Conservation (phyloP, 306 rosid genomes). For the Fragaria vesca region DNA sequence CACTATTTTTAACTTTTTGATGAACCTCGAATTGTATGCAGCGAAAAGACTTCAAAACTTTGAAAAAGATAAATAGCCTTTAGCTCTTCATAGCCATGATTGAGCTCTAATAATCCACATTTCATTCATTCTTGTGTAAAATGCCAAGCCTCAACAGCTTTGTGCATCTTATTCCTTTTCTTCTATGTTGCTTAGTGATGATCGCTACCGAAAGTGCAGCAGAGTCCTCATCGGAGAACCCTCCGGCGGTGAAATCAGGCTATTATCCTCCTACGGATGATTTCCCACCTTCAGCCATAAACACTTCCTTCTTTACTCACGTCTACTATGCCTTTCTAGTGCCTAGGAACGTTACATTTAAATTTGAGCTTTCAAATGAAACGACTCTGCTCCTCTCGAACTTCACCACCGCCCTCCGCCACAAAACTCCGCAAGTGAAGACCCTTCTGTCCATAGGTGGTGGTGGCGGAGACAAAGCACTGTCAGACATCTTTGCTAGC, state of each 20-base stretch:
- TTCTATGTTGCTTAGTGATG: slow-evolving; percentile 10
- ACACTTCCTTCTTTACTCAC: slow-evolving; percentile 69
- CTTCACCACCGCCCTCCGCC: slow-evolving; percentile 43
- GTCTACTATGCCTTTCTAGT: slow-evolving; percentile 52
- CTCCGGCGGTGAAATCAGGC: slow-evolving; percentile 42
- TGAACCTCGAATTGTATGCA: not conserved
- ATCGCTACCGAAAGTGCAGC: not conserved
- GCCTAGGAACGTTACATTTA: slow-evolving; percentile 42
- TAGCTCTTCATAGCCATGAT: not conserved
- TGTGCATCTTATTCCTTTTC: not conserved
- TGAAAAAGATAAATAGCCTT: not conserved
- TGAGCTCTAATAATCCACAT: not conserved
- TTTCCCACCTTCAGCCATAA: slow-evolving; percentile 58
- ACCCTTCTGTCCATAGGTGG: slow-evolving; percentile 65
- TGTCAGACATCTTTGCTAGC: slow-evolving; percentile 28
- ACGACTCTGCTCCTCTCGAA: slow-evolving; percentile 28
- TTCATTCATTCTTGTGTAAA: not conserved
- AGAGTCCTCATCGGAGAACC: not conserved
- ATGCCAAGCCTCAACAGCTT: slow-evolving; percentile 26
- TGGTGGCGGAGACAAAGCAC: slow-evolving; percentile 1
- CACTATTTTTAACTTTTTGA: not conserved
- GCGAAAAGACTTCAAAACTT: not conserved
- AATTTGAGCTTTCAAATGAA: slow-evolving; percentile 34
- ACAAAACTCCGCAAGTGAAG: slow-evolving; percentile 33
- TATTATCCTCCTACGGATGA: slow-evolving; percentile 45